Evolutionary conservation across 192 early-diverging fungal genomes (phyloP).

Genomic region (Gonapodya sp.): DNA sequence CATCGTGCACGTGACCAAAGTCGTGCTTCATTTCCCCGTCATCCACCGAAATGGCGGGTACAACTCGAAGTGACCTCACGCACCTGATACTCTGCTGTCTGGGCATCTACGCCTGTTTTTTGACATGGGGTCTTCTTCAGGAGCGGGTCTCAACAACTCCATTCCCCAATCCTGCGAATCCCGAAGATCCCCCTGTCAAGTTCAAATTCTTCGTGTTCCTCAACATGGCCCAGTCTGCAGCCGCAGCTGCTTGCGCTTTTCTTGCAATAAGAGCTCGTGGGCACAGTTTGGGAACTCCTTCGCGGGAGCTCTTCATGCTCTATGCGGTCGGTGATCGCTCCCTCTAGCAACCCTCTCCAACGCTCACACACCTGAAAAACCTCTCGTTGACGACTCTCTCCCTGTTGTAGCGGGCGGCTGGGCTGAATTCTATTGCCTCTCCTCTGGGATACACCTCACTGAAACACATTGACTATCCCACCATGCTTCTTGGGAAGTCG

Average conservation of each 20-base stretch:
- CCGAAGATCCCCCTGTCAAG: slow-evolving; percentile 36
- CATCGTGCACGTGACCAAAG: background rate
- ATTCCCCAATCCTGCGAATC: slow-evolving; percentile 39
- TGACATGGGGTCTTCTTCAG: slow-evolving; percentile 95
- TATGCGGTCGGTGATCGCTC: no score
- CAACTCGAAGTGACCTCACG: background rate
- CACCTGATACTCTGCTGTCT: slow-evolving; percentile 37
- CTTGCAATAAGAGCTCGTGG: slow-evolving; percentile 56
- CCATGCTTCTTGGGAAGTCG: slow-evolving; percentile 91
- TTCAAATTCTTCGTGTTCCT: slow-evolving; percentile 91
- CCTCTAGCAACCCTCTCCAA: no score
- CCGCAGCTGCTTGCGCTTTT: slow-evolving; percentile 62
- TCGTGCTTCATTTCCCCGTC: background rate
- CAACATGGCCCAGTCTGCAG: slow-evolving; percentile 73
- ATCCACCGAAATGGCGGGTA: background rate
- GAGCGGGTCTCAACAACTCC: slow-evolving; percentile 80
- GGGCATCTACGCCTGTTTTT: slow-evolving; percentile 90
- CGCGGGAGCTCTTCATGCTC: background rate
- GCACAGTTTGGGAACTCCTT: slow-evolving; percentile 39
- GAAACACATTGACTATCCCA: slow-evolving; percentile 93
- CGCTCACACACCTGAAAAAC: no score
- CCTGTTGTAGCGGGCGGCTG: slow-evolving; percentile 50
- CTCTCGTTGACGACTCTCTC: no score
- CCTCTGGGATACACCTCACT: slow-evolving; percentile 90
- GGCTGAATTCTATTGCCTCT: slow-evolving; percentile 63